Percentiles rank a stretch among this genome's conserved stretches.
These are phyloP conservation scores for Nidularia pulvinata DNA, from an alignment of 768 basidiomycete genomes.

Conservation along the genomic window DNA sequence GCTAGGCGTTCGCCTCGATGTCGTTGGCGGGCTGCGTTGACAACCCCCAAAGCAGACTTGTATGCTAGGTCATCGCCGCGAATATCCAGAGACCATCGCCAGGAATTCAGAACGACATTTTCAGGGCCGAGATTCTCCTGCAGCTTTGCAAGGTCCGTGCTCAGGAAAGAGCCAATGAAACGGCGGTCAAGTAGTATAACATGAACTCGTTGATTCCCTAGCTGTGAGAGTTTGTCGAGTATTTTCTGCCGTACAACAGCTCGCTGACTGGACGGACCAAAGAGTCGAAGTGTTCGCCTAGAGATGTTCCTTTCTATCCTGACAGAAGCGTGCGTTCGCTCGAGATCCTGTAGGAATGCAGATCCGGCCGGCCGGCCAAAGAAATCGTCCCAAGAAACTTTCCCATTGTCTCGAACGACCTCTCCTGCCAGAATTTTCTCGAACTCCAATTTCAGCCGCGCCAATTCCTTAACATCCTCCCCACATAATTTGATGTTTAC, in stretches of 20 bases:
- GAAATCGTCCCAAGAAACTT: slow-evolving; percentile 66
- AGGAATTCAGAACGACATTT: slow-evolving; percentile 51
- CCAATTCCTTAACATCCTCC: slow-evolving; percentile 46
- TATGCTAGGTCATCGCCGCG: slow-evolving; percentile 54
- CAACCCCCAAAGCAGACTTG: slow-evolving; percentile 37
- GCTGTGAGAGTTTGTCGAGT: slow-evolving; percentile 38
- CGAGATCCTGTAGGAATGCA: slow-evolving; percentile 42
- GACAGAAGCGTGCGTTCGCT: slow-evolving; percentile 33
- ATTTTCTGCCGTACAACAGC: slow-evolving; percentile 40
- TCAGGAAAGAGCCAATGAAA: slow-evolving; percentile 44
- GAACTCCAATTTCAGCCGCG: slow-evolving; percentile 56
- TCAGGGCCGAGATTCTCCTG: slow-evolving; percentile 53
- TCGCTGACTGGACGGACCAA: slow-evolving; percentile 46
- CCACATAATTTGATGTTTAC: slow-evolving; percentile 49
- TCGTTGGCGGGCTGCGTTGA: slow-evolving; percentile 27
- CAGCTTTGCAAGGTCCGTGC: slow-evolving; percentile 41
- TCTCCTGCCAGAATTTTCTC: slow-evolving; percentile 68
- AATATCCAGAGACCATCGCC: slow-evolving; percentile 40
- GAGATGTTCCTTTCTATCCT: slow-evolving; percentile 36
- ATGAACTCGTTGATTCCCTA: slow-evolving; percentile 39
- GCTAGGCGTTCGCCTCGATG: slow-evolving; percentile 3
- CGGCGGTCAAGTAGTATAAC: slow-evolving; percentile 45
- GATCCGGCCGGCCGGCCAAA: slow-evolving; percentile 43
- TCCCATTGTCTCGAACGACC: slow-evolving; percentile 46
- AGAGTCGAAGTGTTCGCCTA: slow-evolving; percentile 49